A percentile compares a stretch with the other conserved stretches of the same genome.
These are phyloP conservation scores for Mucor plumbeus DNA, from an alignment of 371 early-diverging fungal genomes.

Conservation along the genomic window DNA sequence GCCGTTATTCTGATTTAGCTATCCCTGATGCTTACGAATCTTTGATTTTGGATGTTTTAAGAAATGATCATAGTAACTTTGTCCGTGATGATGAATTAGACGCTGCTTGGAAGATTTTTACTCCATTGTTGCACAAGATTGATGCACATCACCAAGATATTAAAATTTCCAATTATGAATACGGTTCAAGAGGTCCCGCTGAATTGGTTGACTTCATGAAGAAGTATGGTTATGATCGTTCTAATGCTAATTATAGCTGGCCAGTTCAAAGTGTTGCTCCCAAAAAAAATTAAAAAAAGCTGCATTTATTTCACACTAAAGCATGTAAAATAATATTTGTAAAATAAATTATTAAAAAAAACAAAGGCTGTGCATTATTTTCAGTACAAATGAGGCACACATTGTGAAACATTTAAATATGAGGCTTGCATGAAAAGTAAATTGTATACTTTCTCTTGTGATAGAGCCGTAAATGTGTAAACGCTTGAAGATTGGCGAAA, in stretches of 20 bases:
- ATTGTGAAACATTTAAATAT: not conserved
- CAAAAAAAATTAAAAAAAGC: not conserved
- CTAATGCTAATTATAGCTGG: constrained; percentile 44
- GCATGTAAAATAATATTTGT: constrained; percentile 9
- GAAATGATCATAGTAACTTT: constrained; percentile 95
- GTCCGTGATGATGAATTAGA: constrained; percentile 96
- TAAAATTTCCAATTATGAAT: constrained; percentile 74
- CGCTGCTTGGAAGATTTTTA: constrained; percentile 97
- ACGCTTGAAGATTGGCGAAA: no score
- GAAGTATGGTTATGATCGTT: constrained; percentile 71
- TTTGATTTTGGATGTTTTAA: constrained; percentile 87
- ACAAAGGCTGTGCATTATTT: not conserved
- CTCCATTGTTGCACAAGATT: constrained; percentile 90
- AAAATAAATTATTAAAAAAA: not conserved
- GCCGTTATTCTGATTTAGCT: constrained; percentile 78
- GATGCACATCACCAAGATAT: constrained; percentile 63
- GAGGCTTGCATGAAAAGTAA: not conserved
- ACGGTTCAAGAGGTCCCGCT: constrained; percentile 88
- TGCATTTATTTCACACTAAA: not conserved
- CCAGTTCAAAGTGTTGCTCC: constrained; percentile 45
- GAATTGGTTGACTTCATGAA: constrained; percentile 74
- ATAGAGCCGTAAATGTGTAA: not conserved
- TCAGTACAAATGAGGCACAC: no score
- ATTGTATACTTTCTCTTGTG: not conserved
- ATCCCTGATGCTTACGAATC: constrained; percentile 98